Conservation (phyloP, 2,329 filamentous ascomycete species). For the Fusarium bactridioides region DNA sequence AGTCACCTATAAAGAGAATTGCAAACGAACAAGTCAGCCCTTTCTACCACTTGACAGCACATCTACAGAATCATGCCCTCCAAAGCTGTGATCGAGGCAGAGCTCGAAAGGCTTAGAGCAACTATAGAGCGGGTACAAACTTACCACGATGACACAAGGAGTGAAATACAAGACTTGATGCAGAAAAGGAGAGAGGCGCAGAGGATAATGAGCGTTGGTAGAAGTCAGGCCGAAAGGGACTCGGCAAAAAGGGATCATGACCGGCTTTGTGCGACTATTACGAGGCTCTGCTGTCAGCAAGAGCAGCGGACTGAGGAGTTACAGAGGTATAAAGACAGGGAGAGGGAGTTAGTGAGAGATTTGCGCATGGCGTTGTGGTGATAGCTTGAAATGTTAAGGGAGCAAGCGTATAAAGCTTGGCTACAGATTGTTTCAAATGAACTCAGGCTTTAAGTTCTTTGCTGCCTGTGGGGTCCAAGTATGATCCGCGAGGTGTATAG, state of each 20-base stretch:
- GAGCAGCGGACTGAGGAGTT: fast-evolving
- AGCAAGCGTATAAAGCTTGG: background rate
- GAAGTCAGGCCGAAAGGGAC: fast-evolving
- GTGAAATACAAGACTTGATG: background rate
- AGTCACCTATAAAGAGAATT: fast-evolving
- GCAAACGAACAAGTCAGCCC: fast-evolving
- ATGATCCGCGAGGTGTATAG: too few relatives aligned
- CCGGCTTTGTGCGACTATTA: fast-evolving
- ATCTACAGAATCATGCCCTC: fast-evolving
- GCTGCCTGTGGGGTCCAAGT: too few relatives aligned
- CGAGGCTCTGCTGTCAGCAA: background rate
- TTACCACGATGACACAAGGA: background rate
- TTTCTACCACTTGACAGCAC: fast-evolving
- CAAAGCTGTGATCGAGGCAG: fast-evolving
- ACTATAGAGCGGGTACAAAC: background rate
- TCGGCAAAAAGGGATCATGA: background rate
- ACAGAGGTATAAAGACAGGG: fast-evolving
- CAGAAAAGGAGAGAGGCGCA: background rate
- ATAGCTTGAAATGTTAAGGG: fast-evolving
- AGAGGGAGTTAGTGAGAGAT: background rate
- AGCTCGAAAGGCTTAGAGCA: background rate
- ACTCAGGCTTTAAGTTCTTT: too few relatives aligned
- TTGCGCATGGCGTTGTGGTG: fast-evolving
- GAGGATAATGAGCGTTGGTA: fast-evolving
- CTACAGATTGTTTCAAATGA: background rate